These are phyloP conservation scores for Dictyostelium capitatum DNA, from an alignment of 78 protist species.

Conservation along the genomic window DNA sequence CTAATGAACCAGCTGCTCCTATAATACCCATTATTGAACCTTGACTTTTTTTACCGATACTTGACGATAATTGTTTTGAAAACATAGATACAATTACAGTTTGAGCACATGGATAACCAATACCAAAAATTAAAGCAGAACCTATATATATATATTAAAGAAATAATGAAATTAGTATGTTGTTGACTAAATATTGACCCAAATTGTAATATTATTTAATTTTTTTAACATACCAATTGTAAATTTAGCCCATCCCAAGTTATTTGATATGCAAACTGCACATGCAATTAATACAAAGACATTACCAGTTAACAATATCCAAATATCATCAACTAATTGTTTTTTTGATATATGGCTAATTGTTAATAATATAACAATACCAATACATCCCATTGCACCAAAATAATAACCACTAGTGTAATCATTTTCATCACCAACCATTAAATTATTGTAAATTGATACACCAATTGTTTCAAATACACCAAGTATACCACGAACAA, in stretches of 20 bases:
- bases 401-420: constrained; percentile 14
- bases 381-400: constrained; percentile 27
- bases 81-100: constrained; percentile 46
- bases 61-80: constrained; percentile 2
- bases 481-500: constrained; percentile 19
- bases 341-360: neutral
- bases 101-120: constrained; percentile 45
- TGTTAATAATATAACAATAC: constrained; percentile 6
- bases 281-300: neutral
- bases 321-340: constrained; percentile 11
- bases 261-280: neutral
- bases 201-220: no score
- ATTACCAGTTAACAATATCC: constrained; percentile 19
- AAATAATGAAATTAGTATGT: no score
- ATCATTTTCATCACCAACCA: neutral
- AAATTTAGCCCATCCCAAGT: neutral
- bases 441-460: neutral
- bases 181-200: no score
- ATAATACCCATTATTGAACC: constrained; percentile 74
- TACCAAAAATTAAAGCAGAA: constrained; percentile 10
- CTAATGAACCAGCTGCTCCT: constrained; percentile 56
- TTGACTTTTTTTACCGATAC: neutral
- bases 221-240: no score
- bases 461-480: constrained; percentile 34
- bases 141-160: no score